phyloP scores from a whole-genome alignment of 768 basidiomycete genomes.

The Tylopilus felleus region DNA sequence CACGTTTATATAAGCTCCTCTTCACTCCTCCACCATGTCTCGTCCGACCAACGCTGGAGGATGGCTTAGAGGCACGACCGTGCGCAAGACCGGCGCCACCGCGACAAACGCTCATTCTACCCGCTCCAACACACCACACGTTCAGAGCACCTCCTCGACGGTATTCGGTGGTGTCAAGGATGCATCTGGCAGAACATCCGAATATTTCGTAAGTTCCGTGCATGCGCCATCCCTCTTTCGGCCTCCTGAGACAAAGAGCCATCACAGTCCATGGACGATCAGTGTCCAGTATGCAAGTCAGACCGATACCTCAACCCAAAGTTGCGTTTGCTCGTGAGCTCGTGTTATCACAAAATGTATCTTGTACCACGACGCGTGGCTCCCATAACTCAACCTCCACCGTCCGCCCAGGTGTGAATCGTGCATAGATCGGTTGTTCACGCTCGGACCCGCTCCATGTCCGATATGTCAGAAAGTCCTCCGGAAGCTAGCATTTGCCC shows the following conservation, averaged over 20 bases:
- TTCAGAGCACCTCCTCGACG: slow-evolving; percentile 70
- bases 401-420: slow-evolving; percentile 87
- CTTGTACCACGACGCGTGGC: slow-evolving; percentile 15
- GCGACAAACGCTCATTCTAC: slow-evolving; percentile 43
- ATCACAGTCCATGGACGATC: slow-evolving; percentile 79
- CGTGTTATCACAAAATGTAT: slow-evolving; percentile 98
- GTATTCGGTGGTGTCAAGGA: slow-evolving; percentile 84
- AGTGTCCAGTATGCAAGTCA: slow-evolving; percentile 96
- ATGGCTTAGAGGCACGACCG: slow-evolving; percentile 74
- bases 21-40: slow-evolving; percentile 26
- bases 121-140: slow-evolving; percentile 62
- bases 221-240: background rate
- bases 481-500: slow-evolving; percentile 90
- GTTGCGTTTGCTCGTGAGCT: slow-evolving; percentile 87
- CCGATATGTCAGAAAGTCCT: slow-evolving; percentile 87
- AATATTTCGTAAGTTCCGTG: slow-evolving; percentile 64
- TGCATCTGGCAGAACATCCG: slow-evolving; percentile 74
- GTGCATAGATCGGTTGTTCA: slow-evolving; percentile 95
- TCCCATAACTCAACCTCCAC: slow-evolving; percentile 6
- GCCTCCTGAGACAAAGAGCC: slow-evolving; percentile 9
- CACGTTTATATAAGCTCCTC: slow-evolving; percentile 15
- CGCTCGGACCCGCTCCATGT: slow-evolving; percentile 93
- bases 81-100: slow-evolving; percentile 59
- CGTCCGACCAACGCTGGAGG: slow-evolving; percentile 26
- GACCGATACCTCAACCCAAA: slow-evolving; percentile 96